Base-by-base conservation (phyloP, 2,329 filamentous ascomycete species). In the Verticillium klebahnii region DNA sequence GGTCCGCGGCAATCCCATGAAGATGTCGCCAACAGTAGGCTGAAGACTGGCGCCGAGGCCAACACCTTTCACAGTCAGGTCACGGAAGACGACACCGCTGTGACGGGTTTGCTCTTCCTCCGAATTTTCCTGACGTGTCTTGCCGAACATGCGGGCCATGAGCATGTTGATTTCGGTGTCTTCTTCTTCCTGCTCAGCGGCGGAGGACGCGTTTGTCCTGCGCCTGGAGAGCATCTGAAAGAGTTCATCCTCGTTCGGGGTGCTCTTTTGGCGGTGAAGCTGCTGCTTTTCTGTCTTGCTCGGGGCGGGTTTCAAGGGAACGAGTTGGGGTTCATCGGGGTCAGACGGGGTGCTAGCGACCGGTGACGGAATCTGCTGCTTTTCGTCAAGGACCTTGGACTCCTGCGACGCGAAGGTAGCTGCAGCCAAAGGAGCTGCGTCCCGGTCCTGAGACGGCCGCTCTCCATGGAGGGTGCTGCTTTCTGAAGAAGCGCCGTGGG, bases 91-190 rank as follows among this genome's bases (percentile, higher is more conserved):
- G 14, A 92, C 85, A 37, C 89, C 89, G 31, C 85, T 80, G 69
- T 91, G 89, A 25, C 88, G 78, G 0, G 87, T 89, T 70, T 89
- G 85, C 67, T 90, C 88, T 64, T 89, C 88, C 64, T 90, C 85
- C 1, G 86, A 89, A n/a, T 84, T 77, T 55, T 83, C 80, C 66
- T 89, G 87, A 6, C 89, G 80, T 23, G 83, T 83, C 37, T 80
- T 76, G 6, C 89, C 89, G 68, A 91, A 92, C 82, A 92, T 89
- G 3, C 85, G 84, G 0, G 87, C 90, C 78, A 92, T 86, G 45
- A 91, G 74, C 12, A 79, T 77, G 58, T 87, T 80, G 36, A 89
- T 83, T 67, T 87, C 84, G n/a, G 72, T 65, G 2, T 69, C 65
- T n/a, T 77, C 74, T 15, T 74, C 71, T 0, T 60, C 59, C n/a